Evolutionary conservation across 2,329 filamentous ascomycete species (phyloP).

Genomic region (Aureobasidium melanogenum): DNA sequence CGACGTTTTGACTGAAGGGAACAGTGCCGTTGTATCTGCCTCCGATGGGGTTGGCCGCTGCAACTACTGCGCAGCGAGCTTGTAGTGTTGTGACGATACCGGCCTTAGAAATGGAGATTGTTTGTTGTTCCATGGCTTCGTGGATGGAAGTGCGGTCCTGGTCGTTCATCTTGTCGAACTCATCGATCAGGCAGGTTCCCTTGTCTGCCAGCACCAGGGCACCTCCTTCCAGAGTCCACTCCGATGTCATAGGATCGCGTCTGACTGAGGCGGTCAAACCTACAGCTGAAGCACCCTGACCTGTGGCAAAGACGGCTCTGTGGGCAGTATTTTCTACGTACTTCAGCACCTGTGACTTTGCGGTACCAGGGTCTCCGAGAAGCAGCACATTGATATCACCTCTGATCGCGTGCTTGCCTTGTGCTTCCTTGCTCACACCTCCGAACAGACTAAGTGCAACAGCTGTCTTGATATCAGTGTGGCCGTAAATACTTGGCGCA

Average conservation of each 20-base stretch:
- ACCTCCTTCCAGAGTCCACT: conserved; percentile 96
- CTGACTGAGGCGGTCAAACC: conserved; percentile 96
- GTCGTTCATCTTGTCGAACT: conserved; percentile 99
- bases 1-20: conserved; percentile 91
- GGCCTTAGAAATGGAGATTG: conserved; percentile 96
- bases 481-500: conserved; percentile 94
- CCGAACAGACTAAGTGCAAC: conserved; percentile 91
- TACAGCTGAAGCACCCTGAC: conserved; percentile 92
- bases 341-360: conserved; percentile 95
- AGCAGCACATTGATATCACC: conserved; percentile 97
- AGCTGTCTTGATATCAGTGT: conserved; percentile 94
- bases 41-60: conserved; percentile 91
- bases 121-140: conserved; percentile 99
- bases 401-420: conserved; percentile 80
- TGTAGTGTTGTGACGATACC: conserved; percentile 97
- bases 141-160: conserved; percentile 97
- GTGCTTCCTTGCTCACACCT: conserved; percentile 84
- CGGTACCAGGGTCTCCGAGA: conserved; percentile 92
- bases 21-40: conserved; percentile 95
- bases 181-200: conserved; percentile 92
- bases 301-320: conserved; percentile 92
- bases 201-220: conserved; percentile 90
- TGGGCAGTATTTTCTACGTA: conserved; percentile 97
- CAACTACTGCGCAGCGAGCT: conserved; percentile 90
- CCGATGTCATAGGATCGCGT: conserved; percentile 85